Evolutionary conservation across 108 stramenopile genomes (phyloP), one percentile per base, ranked within the genome.

Genomic region (Cyclotella kingstonii): DNA sequence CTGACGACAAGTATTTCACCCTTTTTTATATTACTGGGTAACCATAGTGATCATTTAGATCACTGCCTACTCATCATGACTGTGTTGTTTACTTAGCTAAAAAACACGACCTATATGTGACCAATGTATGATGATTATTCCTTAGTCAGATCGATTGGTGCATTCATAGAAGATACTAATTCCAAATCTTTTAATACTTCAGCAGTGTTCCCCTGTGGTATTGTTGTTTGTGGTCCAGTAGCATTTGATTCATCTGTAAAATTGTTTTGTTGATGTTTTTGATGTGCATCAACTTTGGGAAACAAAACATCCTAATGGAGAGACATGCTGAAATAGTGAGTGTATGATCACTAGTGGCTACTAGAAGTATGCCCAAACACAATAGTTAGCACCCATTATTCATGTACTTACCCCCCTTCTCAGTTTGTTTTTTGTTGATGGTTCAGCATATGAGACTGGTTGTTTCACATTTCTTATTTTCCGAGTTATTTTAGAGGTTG

Each of bases 281-380:
- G 17, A 3, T 44, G 29, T 2, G 67, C 39, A 34, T 68, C 67
- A 1, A 68, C 67, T 30, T 59, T 68, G 19, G 67, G 67, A 51
- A 68, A 68, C 33, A 68, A 26, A 3, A 68, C 67, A 34, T 68
- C 67, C 53, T 54, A n/a, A n/a, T n/a, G n/a, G n/a, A n/a, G n/a
- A n/a, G n/a, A n/a, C n/a, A n/a, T n/a, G n/a, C n/a, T n/a, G n/a
- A n/a, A n/a, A n/a, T n/a, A n/a, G n/a, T n/a, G n/a, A n/a, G n/a
- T n/a, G n/a, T n/a, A n/a, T n/a, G n/a, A n/a, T n/a, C n/a, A n/a
- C n/a, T n/a, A n/a, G n/a, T n/a, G n/a, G n/a, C n/a, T n/a, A n/a
- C n/a, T n/a, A n/a, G n/a, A n/a, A n/a, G n/a, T n/a, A n/a, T n/a
- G n/a, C n/a, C n/a, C n/a, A n/a, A n/a, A n/a, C n/a, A n/a, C n/a